Evolutionary conservation across 208 protist species (phyloP), one percentile per base, ranked within the genome.

Genomic region (Herpetomonas tarakana): DNA sequence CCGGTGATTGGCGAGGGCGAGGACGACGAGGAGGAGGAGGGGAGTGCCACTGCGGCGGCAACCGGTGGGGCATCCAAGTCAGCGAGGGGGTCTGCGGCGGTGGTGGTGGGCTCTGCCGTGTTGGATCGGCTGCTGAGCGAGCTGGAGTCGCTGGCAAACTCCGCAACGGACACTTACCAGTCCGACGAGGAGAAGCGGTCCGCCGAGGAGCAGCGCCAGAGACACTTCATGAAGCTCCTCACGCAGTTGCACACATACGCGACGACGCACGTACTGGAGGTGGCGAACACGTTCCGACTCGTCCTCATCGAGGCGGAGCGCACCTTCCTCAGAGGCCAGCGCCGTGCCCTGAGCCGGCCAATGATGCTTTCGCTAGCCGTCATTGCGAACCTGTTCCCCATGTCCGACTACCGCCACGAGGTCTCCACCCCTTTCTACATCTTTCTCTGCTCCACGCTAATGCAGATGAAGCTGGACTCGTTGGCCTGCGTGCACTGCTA

Each of bases 381-480:
- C 31, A 75, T 79, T 21, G 75, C 82, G 25, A 81, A 83, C 29
- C 53, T 94, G 4, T 94, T 91, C 46, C 84, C 88, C 11, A 74
- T 76, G 58, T 84, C 77, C 24, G 83, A 92, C 49, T 88, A 92
- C 69, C 88, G 82, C 7, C 88, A 94, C 65, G 74, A 77, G 38
- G 88, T 94, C 12, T 63, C 75, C 30, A 94, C 83, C 19, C 84
- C 84, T 2, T 81, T 94, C 53, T 53, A 88, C 3, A 44, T 94
- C 18, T 88, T 91, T 52, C 57, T 91, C 26, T 83, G 62, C 65
- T 88, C 87, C 9, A 58, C 77, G 21, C 59, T 91, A 21, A 49
- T 83, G 65, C 87, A 93, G 67, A 76, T 77, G 62, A 62, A 62
- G 22, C 73, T 93, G 14, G 77, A 79, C 51, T 72, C 70, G 16